Evolutionary conservation across 202 grass and related monocot genomes (phyloP).

Genomic region (Cymbopogon flexuosus): DNA sequence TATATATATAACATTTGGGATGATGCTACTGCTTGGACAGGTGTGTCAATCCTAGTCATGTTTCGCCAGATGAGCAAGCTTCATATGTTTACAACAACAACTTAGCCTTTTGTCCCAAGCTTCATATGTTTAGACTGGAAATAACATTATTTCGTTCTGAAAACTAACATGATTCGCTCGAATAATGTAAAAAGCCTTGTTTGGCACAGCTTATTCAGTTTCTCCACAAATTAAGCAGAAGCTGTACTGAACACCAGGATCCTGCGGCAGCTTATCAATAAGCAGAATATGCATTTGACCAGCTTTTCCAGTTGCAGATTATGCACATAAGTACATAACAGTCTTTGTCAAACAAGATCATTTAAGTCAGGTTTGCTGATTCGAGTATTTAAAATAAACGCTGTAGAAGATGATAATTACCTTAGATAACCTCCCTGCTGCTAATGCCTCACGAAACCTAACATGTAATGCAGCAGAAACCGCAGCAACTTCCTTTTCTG

Average conservation of each 20-base stretch:
- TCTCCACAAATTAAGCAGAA: neutral
- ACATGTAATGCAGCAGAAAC: conserved; percentile 65
- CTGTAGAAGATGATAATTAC: conserved; percentile 35
- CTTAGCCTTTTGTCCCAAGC: too few relatives aligned
- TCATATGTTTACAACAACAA: neutral
- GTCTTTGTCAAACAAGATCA: neutral
- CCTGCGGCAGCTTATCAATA: neutral
- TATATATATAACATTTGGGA: too few relatives aligned
- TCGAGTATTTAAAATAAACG: neutral
- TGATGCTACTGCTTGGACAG: neutral
- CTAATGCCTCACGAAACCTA: conserved; percentile 75
- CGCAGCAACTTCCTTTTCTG: conserved; percentile 83
- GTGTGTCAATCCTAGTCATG: too few relatives aligned
- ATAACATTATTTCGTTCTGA: neutral
- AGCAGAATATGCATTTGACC: neutral
- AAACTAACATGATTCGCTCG: neutral
- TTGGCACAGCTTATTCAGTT: neutral
- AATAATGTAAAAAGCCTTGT: neutral
- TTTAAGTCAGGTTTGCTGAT: neutral
- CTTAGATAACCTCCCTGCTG: conserved; percentile 90
- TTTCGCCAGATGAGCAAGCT: neutral
- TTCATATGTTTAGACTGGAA: too few relatives aligned
- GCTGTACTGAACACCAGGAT: neutral
- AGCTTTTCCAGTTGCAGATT: neutral
- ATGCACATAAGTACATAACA: neutral